phyloP scores from a whole-genome alignment of 2,329 filamentous ascomycete species.

The Aureobasidium namibiae region DNA sequence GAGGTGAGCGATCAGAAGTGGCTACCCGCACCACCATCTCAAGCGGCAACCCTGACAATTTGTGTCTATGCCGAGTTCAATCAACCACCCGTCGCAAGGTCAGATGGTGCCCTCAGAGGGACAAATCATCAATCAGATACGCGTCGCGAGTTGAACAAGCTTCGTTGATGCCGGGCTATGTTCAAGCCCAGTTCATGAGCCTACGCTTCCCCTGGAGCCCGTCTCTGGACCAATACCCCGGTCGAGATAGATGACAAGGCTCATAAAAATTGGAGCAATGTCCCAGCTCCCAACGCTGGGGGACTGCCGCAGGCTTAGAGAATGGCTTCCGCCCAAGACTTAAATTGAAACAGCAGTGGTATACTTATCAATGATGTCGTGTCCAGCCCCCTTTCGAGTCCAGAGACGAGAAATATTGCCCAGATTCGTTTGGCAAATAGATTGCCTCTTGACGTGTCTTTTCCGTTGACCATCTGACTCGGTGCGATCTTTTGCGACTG shows the following conservation, averaged over 20 bases:
- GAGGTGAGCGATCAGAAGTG: neutral
- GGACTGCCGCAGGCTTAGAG: neutral
- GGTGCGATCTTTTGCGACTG: neutral
- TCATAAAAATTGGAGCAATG: slow-evolving; percentile 1
- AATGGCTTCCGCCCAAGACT: slow-evolving; percentile 2
- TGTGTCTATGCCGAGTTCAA: neutral
- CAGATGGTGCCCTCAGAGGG: neutral
- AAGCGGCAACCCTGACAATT: neutral
- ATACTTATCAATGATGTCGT: neutral
- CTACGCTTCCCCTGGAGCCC: neutral
- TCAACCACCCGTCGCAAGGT: neutral
- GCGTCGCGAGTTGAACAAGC: neutral
- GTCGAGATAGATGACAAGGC: neutral
- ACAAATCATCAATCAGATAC: neutral
- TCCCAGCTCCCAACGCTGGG: neutral
- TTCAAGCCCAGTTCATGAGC: neutral
- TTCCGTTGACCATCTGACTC: neutral
- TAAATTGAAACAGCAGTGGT: slow-evolving; percentile 8
- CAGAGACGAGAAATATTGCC: neutral
- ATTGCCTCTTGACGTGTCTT: neutral
- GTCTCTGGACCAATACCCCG: slow-evolving; percentile 3
- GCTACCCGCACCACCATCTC: neutral
- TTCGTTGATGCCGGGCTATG: neutral
- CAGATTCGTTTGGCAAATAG: neutral
- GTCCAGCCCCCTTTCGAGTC: neutral